A percentile compares a stretch with the other conserved stretches of the same genome.
Evolutionary conservation across 2,329 filamentous ascomycete species (phyloP).

Genomic region (Fusarium gaditjirri): DNA sequence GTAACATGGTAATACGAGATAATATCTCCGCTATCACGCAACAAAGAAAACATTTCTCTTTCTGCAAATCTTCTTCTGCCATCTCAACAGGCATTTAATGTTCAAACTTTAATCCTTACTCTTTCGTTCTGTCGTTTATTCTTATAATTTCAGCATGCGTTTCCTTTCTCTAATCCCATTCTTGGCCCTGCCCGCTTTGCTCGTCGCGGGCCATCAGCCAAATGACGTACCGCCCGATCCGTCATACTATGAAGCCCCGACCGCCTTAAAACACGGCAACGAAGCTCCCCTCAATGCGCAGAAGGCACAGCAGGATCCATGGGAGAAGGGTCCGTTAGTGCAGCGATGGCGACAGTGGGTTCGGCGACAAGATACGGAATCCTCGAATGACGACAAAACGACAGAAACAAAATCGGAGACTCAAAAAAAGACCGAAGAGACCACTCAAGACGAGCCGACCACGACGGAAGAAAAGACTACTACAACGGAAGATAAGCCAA

Average conservation of each 20-base stretch:
- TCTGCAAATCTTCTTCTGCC: not conserved
- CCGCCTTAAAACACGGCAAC: not conserved
- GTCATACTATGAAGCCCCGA: not conserved
- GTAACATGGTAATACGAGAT: slow-evolving; percentile 7
- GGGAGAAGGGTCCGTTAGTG: not conserved
- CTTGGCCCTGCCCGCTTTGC: not conserved
- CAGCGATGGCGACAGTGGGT: slow-evolving; percentile 22
- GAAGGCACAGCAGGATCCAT: not conserved
- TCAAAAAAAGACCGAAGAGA: not conserved
- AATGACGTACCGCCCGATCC: not conserved
- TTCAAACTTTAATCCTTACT: too few species aligned
- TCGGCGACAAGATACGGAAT: slow-evolving; percentile 9
- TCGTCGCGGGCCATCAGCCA: not conserved
- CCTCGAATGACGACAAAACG: not conserved
- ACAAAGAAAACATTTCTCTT: not conserved
- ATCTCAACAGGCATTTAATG: not conserved
- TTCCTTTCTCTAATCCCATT: not conserved
- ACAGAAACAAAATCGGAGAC: not conserved
- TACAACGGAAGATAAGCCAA: not conserved
- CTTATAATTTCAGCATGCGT: not conserved
- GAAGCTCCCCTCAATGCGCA: not conserved
- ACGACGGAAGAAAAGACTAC: slow-evolving; percentile 1
- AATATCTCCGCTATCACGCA: not conserved
- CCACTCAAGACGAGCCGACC: not conserved
- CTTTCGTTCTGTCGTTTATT: not conserved